Conservation (phyloP, 1,284 basidiomycete species). For the Sanguinoderma infundibulare region DNA sequence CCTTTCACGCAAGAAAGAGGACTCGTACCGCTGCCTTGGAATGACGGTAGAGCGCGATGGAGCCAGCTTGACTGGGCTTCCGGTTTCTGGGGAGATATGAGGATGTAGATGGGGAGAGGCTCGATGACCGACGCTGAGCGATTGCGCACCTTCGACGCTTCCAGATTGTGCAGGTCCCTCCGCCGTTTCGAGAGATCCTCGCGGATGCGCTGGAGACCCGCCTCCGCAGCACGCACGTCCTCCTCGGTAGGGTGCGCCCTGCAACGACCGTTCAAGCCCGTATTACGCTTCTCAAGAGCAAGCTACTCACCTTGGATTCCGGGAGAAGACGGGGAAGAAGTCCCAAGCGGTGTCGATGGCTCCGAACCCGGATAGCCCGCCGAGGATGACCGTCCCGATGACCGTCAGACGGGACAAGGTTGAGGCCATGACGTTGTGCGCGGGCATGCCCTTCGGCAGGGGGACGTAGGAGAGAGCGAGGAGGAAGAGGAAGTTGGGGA, state of each 20-base stretch:
- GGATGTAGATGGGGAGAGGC: conserved; percentile 16
- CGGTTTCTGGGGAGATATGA: conserved; percentile 40
- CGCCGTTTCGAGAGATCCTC: conserved; percentile 50
- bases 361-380: conserved; percentile 75
- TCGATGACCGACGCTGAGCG: neutral
- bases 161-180: conserved; percentile 40
- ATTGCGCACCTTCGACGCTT: conserved; percentile 38
- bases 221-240: conserved; percentile 53
- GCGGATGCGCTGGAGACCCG: conserved; percentile 55
- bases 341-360: conserved; percentile 70
- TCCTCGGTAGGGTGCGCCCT: conserved; percentile 47
- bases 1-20: neutral
- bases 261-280: neutral
- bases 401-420: conserved; percentile 71
- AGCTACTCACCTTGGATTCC: conserved; percentile 24
- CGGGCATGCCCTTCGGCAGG: conserved; percentile 53
- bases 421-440: conserved; percentile 47
- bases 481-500: conserved; percentile 61
- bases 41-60: conserved; percentile 49
- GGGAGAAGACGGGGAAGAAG: conserved; percentile 40
- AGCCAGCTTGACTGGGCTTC: conserved; percentile 31
- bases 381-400: conserved; percentile 73
- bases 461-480: conserved; percentile 68
- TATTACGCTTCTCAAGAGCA: neutral
- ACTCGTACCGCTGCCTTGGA: conserved; percentile 53